Evolutionary conservation across 371 early-diverging fungal species (phyloP).

Genomic region (Mucor piriformis): DNA sequence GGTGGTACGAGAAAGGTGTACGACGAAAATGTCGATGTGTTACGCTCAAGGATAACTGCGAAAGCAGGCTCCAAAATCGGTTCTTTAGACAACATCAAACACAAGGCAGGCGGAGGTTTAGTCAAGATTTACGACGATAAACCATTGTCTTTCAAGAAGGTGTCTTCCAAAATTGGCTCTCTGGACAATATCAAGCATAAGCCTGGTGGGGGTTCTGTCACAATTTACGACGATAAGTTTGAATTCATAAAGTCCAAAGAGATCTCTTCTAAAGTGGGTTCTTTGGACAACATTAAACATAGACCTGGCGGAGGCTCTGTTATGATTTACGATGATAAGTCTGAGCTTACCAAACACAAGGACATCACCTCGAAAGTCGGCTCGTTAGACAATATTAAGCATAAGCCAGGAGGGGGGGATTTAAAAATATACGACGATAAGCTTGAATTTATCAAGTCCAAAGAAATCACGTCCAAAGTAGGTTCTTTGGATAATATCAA

Average conservation of each 20-base stretch:
- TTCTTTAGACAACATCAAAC: slow-evolving; percentile 23
- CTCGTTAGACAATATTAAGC: slow-evolving; percentile 26
- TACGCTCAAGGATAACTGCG: slow-evolving; percentile 1
- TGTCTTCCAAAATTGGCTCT: slow-evolving; percentile 20
- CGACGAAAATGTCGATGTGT: slow-evolving; percentile 11
- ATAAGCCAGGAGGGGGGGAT: slow-evolving; percentile 23
- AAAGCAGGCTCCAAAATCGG: slow-evolving; percentile 22
- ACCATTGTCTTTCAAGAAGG: slow-evolving; percentile 8
- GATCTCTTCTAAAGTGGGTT: slow-evolving; percentile 21
- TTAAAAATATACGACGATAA: slow-evolving; percentile 21
- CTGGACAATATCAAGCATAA: slow-evolving; percentile 31
- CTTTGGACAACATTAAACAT: slow-evolving; percentile 24
- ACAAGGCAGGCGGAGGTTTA: slow-evolving; percentile 22
- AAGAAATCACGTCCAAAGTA: slow-evolving; percentile 15
- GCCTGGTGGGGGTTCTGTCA: slow-evolving; percentile 15
- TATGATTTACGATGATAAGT: slow-evolving; percentile 24
- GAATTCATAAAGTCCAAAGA: slow-evolving; percentile 13
- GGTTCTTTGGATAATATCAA: slow-evolving; percentile 30
- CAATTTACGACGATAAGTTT: slow-evolving; percentile 20
- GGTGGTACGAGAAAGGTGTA: slow-evolving; percentile 20
- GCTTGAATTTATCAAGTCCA: slow-evolving; percentile 15
- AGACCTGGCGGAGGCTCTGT: slow-evolving; percentile 20
- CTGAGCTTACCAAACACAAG: slow-evolving; percentile 5
- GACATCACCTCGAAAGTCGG: slow-evolving; percentile 21
- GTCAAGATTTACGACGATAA: slow-evolving; percentile 25